Conservation (phyloP, 108 stramenopile genomes). For the Seminavis robusta region DNA sequence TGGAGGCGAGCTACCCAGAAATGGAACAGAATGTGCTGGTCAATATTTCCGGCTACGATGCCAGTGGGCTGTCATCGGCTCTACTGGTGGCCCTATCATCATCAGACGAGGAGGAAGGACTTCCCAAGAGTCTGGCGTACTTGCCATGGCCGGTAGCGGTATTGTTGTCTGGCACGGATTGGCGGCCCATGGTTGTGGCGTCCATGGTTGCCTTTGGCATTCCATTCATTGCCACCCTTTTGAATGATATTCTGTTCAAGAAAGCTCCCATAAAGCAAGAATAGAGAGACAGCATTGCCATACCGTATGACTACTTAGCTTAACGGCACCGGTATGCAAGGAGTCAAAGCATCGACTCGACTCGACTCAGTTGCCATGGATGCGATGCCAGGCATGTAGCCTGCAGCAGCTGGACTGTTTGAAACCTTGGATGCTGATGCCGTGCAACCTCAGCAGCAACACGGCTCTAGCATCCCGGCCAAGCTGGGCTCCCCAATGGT, state of each 20-base stretch:
- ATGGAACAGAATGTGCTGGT: constrained; percentile 59
- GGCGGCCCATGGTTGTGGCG: constrained; percentile 28
- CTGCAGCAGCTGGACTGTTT: too few species aligned
- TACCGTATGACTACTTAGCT: too few species aligned
- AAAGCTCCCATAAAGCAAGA: too few species aligned
- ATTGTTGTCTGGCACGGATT: constrained; percentile 42
- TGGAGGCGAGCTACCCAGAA: constrained; percentile 85
- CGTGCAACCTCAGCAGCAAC: too few species aligned
- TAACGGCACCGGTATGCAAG: too few species aligned
- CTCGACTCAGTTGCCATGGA: too few species aligned
- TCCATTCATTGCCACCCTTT: constrained; percentile 33
- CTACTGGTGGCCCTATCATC: constrained; percentile 3
- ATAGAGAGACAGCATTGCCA: too few species aligned
- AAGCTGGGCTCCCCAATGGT: too few species aligned
- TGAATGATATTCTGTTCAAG: neutral
- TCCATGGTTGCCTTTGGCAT: constrained; percentile 39
- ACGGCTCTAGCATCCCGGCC: too few species aligned
- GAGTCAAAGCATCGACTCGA: too few species aligned
- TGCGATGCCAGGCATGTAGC: too few species aligned
- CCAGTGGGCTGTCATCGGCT: constrained; percentile 51
- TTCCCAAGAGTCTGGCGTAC: constrained; percentile 37
- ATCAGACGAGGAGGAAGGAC: constrained; percentile 5
- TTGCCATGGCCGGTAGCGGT: constrained; percentile 53
- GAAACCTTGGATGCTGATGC: too few species aligned
- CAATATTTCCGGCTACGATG: constrained; percentile 59